These are phyloP conservation scores for Obba rivulosa DNA, from an alignment of 768 basidiomycete species.

Conservation along the genomic window DNA sequence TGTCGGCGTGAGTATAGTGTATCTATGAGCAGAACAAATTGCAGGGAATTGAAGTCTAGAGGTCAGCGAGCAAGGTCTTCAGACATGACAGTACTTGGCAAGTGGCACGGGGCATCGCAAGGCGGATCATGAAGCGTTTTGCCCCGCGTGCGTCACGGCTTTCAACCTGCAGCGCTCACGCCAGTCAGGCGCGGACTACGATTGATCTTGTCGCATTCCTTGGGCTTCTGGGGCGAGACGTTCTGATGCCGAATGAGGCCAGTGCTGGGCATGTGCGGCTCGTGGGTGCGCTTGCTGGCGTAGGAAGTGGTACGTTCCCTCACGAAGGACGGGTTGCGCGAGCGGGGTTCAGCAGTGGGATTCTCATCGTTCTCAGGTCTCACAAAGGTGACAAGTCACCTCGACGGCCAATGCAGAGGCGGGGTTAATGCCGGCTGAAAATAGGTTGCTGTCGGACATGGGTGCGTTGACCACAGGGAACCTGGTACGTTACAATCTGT, in stretches of 20 bases:
- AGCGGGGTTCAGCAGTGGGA: neutral
- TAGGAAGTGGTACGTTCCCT: slow-evolving; percentile 52
- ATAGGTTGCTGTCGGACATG: slow-evolving; percentile 68
- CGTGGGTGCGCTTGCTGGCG: slow-evolving; percentile 52
- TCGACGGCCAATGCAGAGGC: neutral
- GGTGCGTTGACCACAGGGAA: slow-evolving; percentile 28
- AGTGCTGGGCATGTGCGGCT: slow-evolving; percentile 38
- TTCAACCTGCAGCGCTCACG: no score
- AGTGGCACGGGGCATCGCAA: no score
- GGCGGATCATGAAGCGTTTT: no score
- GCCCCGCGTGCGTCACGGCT: no score
- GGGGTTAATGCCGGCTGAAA: slow-evolving; percentile 7
- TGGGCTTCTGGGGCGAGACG: neutral
- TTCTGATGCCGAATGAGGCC: slow-evolving; percentile 8
- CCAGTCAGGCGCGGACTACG: no score
- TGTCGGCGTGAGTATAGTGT: neutral
- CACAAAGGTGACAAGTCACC: slow-evolving; percentile 3
- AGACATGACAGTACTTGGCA: no score
- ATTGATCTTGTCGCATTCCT: no score
- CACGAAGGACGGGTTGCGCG: neutral
- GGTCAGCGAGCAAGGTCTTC: neutral
- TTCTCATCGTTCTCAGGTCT: slow-evolving; percentile 1
- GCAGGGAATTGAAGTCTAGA: neutral
- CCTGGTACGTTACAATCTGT: neutral
- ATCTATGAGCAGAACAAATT: neutral